Percentiles rank a stretch among this genome's conserved stretches.
These are phyloP conservation scores for Plasmodium gallinaceum DNA, from an alignment of 169 alveolate species.

Conservation along the genomic window DNA sequence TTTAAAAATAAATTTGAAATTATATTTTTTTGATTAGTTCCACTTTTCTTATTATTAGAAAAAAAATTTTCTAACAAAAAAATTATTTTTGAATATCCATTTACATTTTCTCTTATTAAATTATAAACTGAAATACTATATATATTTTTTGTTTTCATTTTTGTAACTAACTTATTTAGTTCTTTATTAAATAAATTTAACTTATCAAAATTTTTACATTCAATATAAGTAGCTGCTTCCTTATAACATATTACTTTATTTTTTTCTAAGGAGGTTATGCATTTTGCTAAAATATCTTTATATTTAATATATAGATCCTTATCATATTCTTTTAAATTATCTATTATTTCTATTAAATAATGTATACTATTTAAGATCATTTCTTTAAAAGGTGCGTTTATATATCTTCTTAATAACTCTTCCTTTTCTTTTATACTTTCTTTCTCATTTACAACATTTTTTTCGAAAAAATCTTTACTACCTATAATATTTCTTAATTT, in stretches of 20 bases:
- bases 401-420: background rate
- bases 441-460: background rate
- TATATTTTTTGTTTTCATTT: conserved; percentile 63
- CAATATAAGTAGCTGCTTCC: conserved; percentile 55
- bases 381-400: conserved; percentile 15
- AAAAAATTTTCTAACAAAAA: conserved; percentile 33
- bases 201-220: conserved; percentile 58
- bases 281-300: conserved; percentile 21
- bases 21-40: background rate
- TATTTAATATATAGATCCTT: conserved; percentile 10
- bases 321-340: conserved; percentile 14
- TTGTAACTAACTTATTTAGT: conserved; percentile 37
- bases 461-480: background rate
- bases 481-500: background rate
- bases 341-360: conserved; percentile 29
- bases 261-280: conserved; percentile 7
- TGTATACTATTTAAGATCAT: conserved; percentile 41
- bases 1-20: background rate
- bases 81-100: conserved; percentile 45
- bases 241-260: conserved; percentile 29
- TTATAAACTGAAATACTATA: conserved; percentile 59
- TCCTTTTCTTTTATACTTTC: background rate
- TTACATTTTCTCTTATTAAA: conserved; percentile 34
- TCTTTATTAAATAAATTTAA: conserved; percentile 46
- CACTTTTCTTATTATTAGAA: background rate